Base-by-base conservation (phyloP, 2,329 filamentous ascomycete genomes). In the Apiospora rasikravindrae region DNA sequence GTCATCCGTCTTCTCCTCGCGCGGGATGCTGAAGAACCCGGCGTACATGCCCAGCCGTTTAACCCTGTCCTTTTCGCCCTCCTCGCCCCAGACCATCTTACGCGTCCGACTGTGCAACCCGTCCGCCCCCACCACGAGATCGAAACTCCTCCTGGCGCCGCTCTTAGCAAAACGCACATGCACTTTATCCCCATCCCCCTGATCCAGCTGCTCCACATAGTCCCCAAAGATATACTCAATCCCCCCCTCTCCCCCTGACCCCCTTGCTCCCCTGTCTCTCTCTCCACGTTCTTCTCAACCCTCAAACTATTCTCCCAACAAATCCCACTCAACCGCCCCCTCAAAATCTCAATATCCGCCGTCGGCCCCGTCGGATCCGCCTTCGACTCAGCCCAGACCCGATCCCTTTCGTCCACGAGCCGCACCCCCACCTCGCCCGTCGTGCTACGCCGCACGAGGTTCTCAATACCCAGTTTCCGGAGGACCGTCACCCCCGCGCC, bases 91-190 rank as follows among this genome's bases (percentile, higher is more conserved):
- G 57, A 85, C 81, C 40, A 80, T 77, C 66, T 77, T 81, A 40
- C 86, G 81, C 22, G 85, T 84, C 29, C 81, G 82, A 0, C 87
- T 90, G 1, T 83, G 81, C 24, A 86, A 82, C 0, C 88, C 88
- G 72, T 90, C 88, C 2, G 87, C 87, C 4, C 85, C 87, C 57
- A 90, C 83, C 0, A 90, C 76, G 0, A 90, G 75, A 73, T 90
- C 88, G 73, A 82, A 90, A 2, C 77, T 78, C 26, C 83, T 82
- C 4, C 75, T 77, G 0, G 76, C 76, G 5, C 86, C 86, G 70
- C 87, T 83, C 8, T 42, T 45, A 2, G 81, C 82, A 70, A 90
- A 84, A 33, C 67, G 70, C 2, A 79, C 80, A 10, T 73, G 71
- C 10, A 82, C 49, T 10, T 51, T 51, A 2, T 51, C n/a, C 1